phyloP scores from a whole-genome alignment of 2,329 filamentous ascomycete species.

The Claviceps digitariae region DNA sequence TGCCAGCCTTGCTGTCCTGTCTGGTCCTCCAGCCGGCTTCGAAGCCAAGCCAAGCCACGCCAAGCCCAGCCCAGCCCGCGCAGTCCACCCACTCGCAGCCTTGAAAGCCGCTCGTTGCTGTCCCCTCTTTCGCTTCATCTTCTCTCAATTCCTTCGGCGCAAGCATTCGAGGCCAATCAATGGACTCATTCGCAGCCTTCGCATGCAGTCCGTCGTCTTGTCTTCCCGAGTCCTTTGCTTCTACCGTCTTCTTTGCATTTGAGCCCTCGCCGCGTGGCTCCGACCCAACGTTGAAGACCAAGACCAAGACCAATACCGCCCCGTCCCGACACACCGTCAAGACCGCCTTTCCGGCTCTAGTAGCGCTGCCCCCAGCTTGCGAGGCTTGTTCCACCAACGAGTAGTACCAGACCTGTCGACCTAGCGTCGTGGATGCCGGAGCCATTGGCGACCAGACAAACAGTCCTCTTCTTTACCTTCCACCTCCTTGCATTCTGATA shows the following conservation, averaged over 20 bases:
- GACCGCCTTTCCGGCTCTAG: conserved; percentile 1
- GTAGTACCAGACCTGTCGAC: background rate
- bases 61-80: background rate
- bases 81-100: conserved; percentile 3
- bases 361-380: background rate
- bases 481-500: background rate
- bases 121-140: conserved; percentile 4
- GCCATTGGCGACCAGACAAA: background rate
- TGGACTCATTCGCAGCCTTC: conserved; percentile 3
- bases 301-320: background rate
- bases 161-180: conserved; percentile 3
- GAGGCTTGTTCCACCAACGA: background rate
- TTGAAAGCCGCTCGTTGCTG: conserved; percentile 1
- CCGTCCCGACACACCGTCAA: background rate
- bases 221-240: background rate
- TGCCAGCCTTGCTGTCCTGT: background rate
- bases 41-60: background rate
- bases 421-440: background rate
- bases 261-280: conserved; percentile 2
- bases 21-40: no score
- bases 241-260: background rate
- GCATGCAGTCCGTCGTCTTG: background rate
- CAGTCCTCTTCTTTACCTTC: background rate
- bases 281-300: background rate
- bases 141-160: conserved; percentile 4